Evolutionary conservation across 768 basidiomycete species (phyloP).

Genomic region (Russula olivacea): DNA sequence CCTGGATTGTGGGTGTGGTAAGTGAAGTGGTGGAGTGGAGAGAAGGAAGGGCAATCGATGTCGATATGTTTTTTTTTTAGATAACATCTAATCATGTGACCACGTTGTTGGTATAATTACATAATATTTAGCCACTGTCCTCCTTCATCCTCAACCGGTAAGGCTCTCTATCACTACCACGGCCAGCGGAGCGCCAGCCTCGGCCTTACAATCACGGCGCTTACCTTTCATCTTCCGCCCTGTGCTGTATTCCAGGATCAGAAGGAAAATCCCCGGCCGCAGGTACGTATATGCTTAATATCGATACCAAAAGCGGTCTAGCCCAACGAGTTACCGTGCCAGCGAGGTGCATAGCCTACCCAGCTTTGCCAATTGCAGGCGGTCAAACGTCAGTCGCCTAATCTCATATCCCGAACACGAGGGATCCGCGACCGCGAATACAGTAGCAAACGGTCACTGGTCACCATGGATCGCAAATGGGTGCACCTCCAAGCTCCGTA

Average conservation of each 20-base stretch:
- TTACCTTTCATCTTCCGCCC: too few species aligned
- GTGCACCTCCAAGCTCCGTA: not conserved
- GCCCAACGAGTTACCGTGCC: not conserved
- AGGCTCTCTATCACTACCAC: not conserved
- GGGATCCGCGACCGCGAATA: not conserved
- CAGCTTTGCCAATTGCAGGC: not conserved
- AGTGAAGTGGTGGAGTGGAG: not conserved
- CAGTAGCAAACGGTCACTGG: not conserved
- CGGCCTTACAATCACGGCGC: not conserved
- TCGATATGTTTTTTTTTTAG: not conserved
- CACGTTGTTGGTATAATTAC: not conserved
- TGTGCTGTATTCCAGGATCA: not conserved
- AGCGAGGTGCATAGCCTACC: too few species aligned
- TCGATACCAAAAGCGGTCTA: not conserved
- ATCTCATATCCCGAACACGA: not conserved
- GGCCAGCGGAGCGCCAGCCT: not conserved
- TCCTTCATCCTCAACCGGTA: too few species aligned
- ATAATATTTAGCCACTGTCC: not conserved
- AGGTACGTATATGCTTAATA: not conserved
- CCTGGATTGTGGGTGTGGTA: not conserved
- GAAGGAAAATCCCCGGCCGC: not conserved
- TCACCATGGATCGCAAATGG: not conserved
- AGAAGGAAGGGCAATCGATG: conserved; percentile 6
- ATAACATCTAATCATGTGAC: conserved; percentile 1
- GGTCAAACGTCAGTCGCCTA: not conserved